These are phyloP conservation scores for Pythium insidiosum DNA, from an alignment of 352 stramenopile species.

Conservation along the genomic window DNA sequence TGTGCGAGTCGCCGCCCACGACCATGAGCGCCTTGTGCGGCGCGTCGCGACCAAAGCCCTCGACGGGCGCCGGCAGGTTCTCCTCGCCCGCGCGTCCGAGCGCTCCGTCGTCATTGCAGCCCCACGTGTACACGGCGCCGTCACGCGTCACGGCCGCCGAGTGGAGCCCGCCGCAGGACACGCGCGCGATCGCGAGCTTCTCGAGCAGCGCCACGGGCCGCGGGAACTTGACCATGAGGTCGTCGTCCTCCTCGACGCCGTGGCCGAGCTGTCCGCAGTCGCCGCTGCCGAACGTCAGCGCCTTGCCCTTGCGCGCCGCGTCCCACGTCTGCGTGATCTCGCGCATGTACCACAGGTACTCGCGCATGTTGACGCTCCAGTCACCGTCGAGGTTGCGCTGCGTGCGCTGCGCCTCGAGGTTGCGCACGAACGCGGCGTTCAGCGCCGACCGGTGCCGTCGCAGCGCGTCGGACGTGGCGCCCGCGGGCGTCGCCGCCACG, in stretches of 20 bases:
- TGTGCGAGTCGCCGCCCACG: slow-evolving; percentile 93
- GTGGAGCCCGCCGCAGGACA: slow-evolving; percentile 90
- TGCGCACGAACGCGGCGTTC: slow-evolving; percentile 60
- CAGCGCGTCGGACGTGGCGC: slow-evolving; percentile 7
- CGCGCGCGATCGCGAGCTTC: slow-evolving; percentile 41
- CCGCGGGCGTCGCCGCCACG: slow-evolving; percentile 4
- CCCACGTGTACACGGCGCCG: slow-evolving; percentile 93
- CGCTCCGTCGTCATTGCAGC: slow-evolving; percentile 88
- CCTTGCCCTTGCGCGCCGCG: slow-evolving; percentile 22
- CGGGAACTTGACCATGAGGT: slow-evolving; percentile 77
- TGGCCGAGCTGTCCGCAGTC: slow-evolving; percentile 92
- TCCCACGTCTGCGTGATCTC: slow-evolving; percentile 58
- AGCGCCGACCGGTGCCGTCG: slow-evolving; percentile 51
- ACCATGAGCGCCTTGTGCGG: slow-evolving; percentile 59
- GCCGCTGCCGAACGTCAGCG: slow-evolving; percentile 86
- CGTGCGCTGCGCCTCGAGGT: slow-evolving; percentile 48
- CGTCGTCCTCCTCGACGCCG: slow-evolving; percentile 67
- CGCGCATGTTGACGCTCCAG: slow-evolving; percentile 73
- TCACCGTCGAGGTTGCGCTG: slow-evolving; percentile 53
- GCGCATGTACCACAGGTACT: slow-evolving; percentile 69
- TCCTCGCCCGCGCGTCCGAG: slow-evolving; percentile 83
- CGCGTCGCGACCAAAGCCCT: slow-evolving; percentile 41
- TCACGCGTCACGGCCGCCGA: slow-evolving; percentile 78
- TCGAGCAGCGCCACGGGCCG: slow-evolving; percentile 33
- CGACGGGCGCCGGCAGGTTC: slow-evolving; percentile 57